phyloP scores from a whole-genome alignment of 2,329 filamentous ascomycete genomes.

The Metarhizium rileyi region DNA sequence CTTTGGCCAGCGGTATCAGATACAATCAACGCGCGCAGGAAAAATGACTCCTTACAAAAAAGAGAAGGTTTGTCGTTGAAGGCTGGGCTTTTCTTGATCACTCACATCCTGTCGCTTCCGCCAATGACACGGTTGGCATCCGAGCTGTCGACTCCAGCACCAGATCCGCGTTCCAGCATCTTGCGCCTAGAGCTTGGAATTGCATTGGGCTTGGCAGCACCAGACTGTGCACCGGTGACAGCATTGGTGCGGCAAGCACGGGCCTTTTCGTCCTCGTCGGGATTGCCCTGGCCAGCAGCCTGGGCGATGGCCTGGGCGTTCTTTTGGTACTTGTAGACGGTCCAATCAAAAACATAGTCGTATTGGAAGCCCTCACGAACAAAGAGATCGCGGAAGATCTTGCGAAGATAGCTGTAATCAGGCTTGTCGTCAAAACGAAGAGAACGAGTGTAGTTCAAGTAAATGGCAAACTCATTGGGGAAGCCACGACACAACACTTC shows the following conservation, averaged over 20 bases:
- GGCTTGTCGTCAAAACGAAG: conserved; percentile 99
- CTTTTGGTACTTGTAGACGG: conserved; percentile 99
- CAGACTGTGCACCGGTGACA: conserved; percentile 54
- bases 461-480: conserved; percentile 99
- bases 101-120: conserved; percentile 94
- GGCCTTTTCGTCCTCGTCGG: conserved; percentile 68
- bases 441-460: conserved; percentile 97
- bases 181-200: conserved; percentile 74
- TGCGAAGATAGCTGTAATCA: conserved; percentile 98
- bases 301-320: conserved; percentile 87
- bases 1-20: conserved; percentile 63
- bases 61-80: conserved; percentile 31
- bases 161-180: conserved; percentile 61
- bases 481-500: conserved; percentile 98
- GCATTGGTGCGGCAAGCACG: conserved; percentile 57
- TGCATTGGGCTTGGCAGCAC: conserved; percentile 59
- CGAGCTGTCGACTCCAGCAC: conserved; percentile 52
- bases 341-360: conserved; percentile 99
- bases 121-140: conserved; percentile 67
- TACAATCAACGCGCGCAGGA: conserved; percentile 77
- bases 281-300: conserved; percentile 56
- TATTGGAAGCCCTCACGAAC: conserved; percentile 99
- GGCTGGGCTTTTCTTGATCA: conserved; percentile 42
- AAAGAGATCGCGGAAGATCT: conserved; percentile 99
- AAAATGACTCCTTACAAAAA: conserved; percentile 77